Evolutionary conservation across 768 basidiomycete genomes (phyloP).

Genomic region (Russula brevipes): DNA sequence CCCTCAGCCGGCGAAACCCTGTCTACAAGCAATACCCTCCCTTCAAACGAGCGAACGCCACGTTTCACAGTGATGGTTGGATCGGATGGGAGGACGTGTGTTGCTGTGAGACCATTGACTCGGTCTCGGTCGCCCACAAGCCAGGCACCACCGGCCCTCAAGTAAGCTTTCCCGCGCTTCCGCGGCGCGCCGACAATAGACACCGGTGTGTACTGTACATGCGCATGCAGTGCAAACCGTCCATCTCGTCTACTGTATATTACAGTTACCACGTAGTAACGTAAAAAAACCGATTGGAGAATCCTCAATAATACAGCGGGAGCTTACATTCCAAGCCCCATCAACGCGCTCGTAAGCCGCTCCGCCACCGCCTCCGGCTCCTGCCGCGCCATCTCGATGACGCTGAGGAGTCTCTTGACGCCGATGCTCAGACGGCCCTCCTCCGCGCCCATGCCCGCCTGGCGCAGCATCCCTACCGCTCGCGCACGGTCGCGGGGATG

Average conservation of each 20-base stretch:
- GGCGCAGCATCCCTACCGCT: conserved; percentile 60
- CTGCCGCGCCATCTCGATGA: conserved; percentile 95
- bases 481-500: conserved; percentile 47
- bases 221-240: too few relatives aligned
- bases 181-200: background rate
- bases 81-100: conserved; percentile 7
- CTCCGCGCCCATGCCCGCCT: conserved; percentile 63
- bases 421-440: conserved; percentile 64
- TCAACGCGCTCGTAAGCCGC: conserved; percentile 57
- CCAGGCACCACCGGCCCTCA: conserved; percentile 9
- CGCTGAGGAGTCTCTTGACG: conserved; percentile 87
- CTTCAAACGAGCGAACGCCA: conserved; percentile 23
- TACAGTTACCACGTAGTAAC: too few relatives aligned
- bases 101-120: too few relatives aligned
- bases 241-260: too few relatives aligned
- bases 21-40: conserved; percentile 13
- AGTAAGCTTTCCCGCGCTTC: conserved; percentile 16
- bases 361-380: conserved; percentile 81
- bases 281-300: too few relatives aligned
- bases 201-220: background rate
- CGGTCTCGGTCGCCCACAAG: background rate
- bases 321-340: conserved; percentile 46
- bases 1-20: conserved; percentile 22
- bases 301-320: too few relatives aligned
- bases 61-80: conserved; percentile 22